These are phyloP conservation scores for Eutrema salsugineum DNA, from an alignment of 441 rosid species.

Conservation along the genomic window DNA sequence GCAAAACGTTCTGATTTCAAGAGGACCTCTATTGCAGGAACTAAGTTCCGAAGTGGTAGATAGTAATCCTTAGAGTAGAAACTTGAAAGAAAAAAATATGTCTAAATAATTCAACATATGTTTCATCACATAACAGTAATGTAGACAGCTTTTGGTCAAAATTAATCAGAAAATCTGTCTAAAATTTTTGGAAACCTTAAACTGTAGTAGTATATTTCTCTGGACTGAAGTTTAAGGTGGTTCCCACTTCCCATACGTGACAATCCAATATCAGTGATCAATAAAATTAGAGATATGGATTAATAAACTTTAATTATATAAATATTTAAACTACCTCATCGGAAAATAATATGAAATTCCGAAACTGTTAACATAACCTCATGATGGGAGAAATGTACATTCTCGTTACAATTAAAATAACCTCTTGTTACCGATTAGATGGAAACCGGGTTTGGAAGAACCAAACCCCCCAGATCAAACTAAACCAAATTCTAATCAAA, in stretches of 20 bases:
- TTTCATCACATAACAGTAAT: too few species aligned
- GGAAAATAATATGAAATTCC: background rate
- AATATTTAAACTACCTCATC: background rate
- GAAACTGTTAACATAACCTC: constrained; percentile 27
- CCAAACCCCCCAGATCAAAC: constrained; percentile 18
- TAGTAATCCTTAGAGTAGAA: constrained; percentile 96
- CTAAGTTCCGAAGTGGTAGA: constrained; percentile 97
- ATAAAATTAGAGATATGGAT: too few species aligned
- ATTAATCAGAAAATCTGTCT: too few species aligned
- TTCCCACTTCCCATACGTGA: background rate
- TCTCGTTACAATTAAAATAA: constrained; percentile 22
- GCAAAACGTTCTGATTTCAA: background rate
- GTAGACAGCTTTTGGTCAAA: too few species aligned
- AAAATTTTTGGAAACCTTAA: too few species aligned
- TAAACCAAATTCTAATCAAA: constrained; percentile 23
- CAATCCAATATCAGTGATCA: background rate
- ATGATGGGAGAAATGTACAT: constrained; percentile 24
- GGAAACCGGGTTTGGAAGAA: constrained; percentile 15
- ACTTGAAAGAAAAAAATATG: too few species aligned
- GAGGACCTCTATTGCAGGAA: constrained; percentile 49
- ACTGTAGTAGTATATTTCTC: too few species aligned
- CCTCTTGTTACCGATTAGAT: constrained; percentile 15
- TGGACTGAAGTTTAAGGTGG: background rate
- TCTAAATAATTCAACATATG: too few species aligned
- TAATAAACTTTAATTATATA: background rate